Percentiles rank a stretch among this genome's conserved stretches.
These are phyloP conservation scores for Hysterangium stoloniferum DNA, from an alignment of 768 basidiomycete species.

Conservation along the genomic window DNA sequence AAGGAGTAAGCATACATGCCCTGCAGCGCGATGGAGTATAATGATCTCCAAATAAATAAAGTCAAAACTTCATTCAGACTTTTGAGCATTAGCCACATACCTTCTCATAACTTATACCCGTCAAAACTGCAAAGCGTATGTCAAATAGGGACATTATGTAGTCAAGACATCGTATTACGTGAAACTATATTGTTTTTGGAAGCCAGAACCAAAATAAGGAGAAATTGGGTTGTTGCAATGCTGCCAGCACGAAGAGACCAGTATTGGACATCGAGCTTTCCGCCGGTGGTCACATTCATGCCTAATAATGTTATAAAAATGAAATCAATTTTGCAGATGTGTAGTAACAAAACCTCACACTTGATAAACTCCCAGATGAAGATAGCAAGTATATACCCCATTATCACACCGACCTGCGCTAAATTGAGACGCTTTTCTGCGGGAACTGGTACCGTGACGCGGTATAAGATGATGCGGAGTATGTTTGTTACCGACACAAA, in stretches of 20 bases:
- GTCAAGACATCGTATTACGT: slow-evolving; percentile 19
- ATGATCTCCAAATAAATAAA: slow-evolving; percentile 29
- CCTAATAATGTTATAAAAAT: background rate
- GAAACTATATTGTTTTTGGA: slow-evolving; percentile 52
- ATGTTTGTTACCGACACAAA: background rate
- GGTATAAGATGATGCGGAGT: background rate
- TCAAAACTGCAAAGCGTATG: slow-evolving; percentile 33
- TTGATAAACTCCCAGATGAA: background rate
- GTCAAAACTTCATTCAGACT: background rate
- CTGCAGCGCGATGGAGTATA: slow-evolving; percentile 39
- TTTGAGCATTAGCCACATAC: slow-evolving; percentile 28
- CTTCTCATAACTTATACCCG: slow-evolving; percentile 42
- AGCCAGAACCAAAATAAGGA: slow-evolving; percentile 48
- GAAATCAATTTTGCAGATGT: background rate
- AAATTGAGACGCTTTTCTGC: background rate
- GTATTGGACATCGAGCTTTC: background rate
- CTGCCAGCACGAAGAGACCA: slow-evolving; percentile 34
- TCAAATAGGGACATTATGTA: background rate
- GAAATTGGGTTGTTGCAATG: slow-evolving; percentile 41
- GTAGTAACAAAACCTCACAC: background rate
- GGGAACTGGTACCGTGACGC: background rate
- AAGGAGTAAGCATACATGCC: slow-evolving; percentile 38
- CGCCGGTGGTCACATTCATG: background rate
- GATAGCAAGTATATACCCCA: background rate
- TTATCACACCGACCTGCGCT: background rate